A percentile compares a stretch with the other conserved stretches of the same genome.
Conservation (phyloP, 2,329 filamentous ascomycete species). For the Trichoderma asperellum region DNA sequence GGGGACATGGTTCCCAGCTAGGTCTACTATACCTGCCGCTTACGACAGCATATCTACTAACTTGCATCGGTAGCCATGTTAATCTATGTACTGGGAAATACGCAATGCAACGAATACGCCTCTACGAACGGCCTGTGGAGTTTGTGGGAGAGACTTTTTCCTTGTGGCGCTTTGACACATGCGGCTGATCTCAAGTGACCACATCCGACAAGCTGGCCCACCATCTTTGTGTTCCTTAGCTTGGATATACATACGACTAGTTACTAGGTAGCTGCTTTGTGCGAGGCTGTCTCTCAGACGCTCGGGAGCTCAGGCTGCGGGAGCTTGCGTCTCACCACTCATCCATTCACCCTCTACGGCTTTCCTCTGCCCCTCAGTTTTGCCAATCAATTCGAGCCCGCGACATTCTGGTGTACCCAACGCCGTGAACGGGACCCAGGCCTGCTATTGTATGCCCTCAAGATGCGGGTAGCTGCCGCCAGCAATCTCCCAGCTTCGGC, state of each 20-base stretch:
- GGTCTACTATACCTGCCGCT: neutral
- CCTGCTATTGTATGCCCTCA: neutral
- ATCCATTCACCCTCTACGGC: neutral
- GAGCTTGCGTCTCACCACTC: neutral
- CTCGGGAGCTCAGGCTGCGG: neutral
- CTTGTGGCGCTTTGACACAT: constrained; percentile 3
- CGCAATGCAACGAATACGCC: neutral
- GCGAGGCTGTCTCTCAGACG: neutral
- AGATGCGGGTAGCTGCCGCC: neutral
- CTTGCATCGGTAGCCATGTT: no score
- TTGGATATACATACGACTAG: neutral
- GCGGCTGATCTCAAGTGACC: neutral
- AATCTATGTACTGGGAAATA: neutral
- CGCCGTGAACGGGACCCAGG: neutral
- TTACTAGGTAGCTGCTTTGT: neutral
- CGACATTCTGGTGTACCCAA: neutral
- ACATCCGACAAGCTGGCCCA: neutral
- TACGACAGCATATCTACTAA: neutral
- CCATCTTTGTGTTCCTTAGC: neutral
- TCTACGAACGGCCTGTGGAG: neutral
- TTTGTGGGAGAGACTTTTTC: neutral
- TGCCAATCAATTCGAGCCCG: constrained; percentile 1
- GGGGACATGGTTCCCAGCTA: neutral
- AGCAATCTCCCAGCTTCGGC: neutral
- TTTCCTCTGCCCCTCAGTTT: neutral